Base-by-base conservation (phyloP, 2,329 filamentous ascomycete genomes). In the Pezicula radicicola region DNA sequence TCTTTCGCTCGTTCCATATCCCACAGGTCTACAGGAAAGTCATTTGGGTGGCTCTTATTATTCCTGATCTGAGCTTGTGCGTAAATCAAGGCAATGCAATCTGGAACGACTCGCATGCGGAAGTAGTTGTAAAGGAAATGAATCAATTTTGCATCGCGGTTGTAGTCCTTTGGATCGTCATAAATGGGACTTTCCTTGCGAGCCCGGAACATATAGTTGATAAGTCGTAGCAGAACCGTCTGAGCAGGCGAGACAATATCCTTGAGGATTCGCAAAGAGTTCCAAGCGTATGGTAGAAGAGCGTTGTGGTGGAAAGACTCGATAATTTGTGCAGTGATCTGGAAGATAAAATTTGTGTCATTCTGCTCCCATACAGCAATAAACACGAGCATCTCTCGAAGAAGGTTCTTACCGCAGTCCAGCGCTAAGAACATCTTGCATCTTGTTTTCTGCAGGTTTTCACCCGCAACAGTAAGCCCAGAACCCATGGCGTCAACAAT, bases 1-100 rank as follows among this genome's bases (percentile, higher is more conserved):
- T 97, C 93, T 68, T 96, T 96, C 53, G 95, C 93, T 13, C 93
- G 84, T 68, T 97, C 93, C 88, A 97, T 96, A 63, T 97, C 93
- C 93, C 93, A 97, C 44, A 91, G 81, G 63, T 97, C 95, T 2
- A 97, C 85, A 0, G 93, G 93, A 63, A 97, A 97, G 63, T 97
- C 92, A 55, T 89, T 84, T 0, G 90, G 85, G 54, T 93, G 82
- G 15, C 87, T 84, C 51, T 85, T 79, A 30, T 87, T 85, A 39
- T 87, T 84, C 40, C 90, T 86, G 33, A 97, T 96, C 65, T 96
- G 88, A 15, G 90, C 89, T 72, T 97, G 93, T 3, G 96, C 80
- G 64, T 94, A 91, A 73, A 97, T 96, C 36, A 97, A 77, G n/a
- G 92, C 92, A 50, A 92, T 89, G 15, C 91, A 96, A 65, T 97